Base-by-base conservation (phyloP, 2,329 filamentous ascomycete species). In the Trichoderma arundinaceum region DNA sequence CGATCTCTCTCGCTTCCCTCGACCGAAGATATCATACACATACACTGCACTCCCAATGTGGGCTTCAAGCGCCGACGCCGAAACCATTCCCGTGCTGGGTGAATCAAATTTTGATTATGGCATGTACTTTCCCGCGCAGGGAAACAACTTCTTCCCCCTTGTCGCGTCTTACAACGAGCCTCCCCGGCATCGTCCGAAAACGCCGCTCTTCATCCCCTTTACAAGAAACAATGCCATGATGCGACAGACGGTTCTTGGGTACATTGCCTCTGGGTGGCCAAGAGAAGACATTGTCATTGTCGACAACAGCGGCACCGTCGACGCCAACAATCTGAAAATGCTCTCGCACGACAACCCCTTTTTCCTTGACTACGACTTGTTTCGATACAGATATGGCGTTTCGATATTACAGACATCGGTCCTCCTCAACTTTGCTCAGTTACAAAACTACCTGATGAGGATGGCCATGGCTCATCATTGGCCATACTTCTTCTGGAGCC, bases 251-350 rank as follows among this genome's bases (percentile, higher is more conserved):
- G 38, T 65, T n/a, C 54, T 61, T 22, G 63, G 63, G 1, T 65
- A 65, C 15, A 61, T 61, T 52, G 43, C 63, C 1, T 46, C 35
- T 19, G 63, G 63, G 6, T 65, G 63, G 54, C 63, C 63, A 17
- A 58, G 63, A 38, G 63, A 65, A 46, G 63, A 65, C 6, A 65
- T 65, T 19, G 32, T 65, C 56, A 65, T 65, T 10, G 7, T 65
- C 3, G 63, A 65, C 17, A 65, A 65, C 28, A 65, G 56, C 13
- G 56, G 63, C 17, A 65, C 54, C n/a, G 22, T 35, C 46, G 63
- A 65, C 28, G 63, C 63, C 33, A 65, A 65, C 13, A 65, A 60
- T 12, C 22, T 48, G 13, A 65, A 65, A 4, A 44, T 61, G 0
- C 56, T 65, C 15, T 65, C 56, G 4, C 15, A 22, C 2, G 32